These are phyloP conservation scores for Fusarium succisae DNA, from an alignment of 2,329 filamentous ascomycete species.

Conservation along the genomic window DNA sequence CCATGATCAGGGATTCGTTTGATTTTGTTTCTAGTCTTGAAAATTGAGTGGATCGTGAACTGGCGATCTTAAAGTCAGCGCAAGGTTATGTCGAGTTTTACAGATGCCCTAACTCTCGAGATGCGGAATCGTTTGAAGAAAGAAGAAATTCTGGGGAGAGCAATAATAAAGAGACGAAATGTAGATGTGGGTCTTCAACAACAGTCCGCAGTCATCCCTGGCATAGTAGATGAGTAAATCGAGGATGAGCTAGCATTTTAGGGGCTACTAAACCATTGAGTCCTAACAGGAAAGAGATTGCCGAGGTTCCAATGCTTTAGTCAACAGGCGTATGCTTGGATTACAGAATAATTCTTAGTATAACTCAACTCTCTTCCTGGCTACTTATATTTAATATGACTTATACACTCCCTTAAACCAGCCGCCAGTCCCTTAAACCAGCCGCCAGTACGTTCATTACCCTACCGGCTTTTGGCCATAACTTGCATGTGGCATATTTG, in stretches of 20 bases:
- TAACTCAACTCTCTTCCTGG: no score
- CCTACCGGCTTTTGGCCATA: no score
- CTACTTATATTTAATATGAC: no score
- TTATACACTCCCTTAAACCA: fast-evolving
- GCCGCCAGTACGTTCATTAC: no score
- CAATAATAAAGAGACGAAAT: background rate
- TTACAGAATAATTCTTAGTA: background rate
- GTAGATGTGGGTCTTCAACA: background rate
- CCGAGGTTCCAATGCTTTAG: no score
- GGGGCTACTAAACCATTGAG: background rate
- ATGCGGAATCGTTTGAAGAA: background rate
- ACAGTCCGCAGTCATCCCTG: background rate
- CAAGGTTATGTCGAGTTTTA: no score
- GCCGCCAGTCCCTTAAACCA: no score
- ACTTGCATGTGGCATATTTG: no score
- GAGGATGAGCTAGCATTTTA: background rate
- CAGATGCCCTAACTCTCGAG: background rate
- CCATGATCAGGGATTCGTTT: background rate
- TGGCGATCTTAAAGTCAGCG: background rate
- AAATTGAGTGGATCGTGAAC: background rate
- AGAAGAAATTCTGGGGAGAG: background rate
- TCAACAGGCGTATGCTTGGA: background rate
- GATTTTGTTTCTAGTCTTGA: no score
- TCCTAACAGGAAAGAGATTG: background rate
- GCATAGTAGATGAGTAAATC: background rate